A percentile compares a stretch with the other conserved stretches of the same genome.
These are phyloP conservation scores for Fraxinus americana DNA, from an alignment of 257 asterid species.

Conservation along the genomic window DNA sequence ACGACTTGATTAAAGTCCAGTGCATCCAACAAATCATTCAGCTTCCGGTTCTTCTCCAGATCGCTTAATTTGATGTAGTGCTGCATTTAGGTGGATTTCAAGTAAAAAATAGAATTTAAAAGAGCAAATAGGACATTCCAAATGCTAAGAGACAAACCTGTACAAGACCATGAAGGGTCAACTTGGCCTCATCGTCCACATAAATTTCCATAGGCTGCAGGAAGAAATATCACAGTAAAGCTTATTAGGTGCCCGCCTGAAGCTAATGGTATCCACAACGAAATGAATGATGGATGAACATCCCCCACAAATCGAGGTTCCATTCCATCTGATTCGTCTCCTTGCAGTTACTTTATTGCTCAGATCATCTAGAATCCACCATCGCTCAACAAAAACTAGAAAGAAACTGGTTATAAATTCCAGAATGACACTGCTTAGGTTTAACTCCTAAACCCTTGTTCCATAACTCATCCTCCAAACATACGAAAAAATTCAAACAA, in stretches of 20 bases:
- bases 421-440: constrained; percentile 9
- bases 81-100: constrained; percentile 37
- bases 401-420: constrained; percentile 20
- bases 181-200: constrained; percentile 94
- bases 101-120: constrained; percentile 6
- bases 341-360: constrained; percentile 40
- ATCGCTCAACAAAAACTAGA: constrained; percentile 24
- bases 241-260: constrained; percentile 74
- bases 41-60: constrained; percentile 85
- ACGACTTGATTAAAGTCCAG: constrained; percentile 93
- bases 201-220: constrained; percentile 98
- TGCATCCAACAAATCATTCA: constrained; percentile 88
- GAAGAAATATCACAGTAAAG: constrained; percentile 79
- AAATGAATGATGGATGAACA: constrained; percentile 58
- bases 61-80: constrained; percentile 95
- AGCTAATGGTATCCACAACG: constrained; percentile 64
- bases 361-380: constrained; percentile 33
- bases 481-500: constrained; percentile 9
- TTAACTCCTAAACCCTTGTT: constrained; percentile 9
- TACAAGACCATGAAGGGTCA: constrained; percentile 97
- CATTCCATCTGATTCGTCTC: constrained; percentile 53
- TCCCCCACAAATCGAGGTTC: constrained; percentile 40
- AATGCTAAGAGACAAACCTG: constrained; percentile 52
- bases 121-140: not conserved
- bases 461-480: constrained; percentile 4